A percentile compares a stretch with the other conserved stretches of the same genome.
Evolutionary conservation across 495 filamentous ascomycete species (phyloP).

Genomic region (Amorphotheca resinae): DNA sequence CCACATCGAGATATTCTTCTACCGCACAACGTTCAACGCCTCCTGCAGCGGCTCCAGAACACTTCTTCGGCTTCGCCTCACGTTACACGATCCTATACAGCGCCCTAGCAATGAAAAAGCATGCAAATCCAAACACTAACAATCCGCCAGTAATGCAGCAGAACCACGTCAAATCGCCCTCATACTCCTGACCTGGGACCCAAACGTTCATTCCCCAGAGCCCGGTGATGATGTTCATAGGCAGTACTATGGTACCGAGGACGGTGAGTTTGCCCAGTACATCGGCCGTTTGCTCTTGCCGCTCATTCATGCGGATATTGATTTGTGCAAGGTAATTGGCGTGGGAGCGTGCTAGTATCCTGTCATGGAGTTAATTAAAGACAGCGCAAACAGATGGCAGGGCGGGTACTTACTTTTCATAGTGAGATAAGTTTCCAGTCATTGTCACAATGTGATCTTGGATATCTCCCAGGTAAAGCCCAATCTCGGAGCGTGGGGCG

Average conservation of each 20-base stretch:
- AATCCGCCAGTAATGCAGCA: conserved; percentile 60
- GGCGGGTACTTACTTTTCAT: conserved; percentile 64
- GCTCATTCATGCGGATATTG: conserved; percentile 96
- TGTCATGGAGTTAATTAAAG: conserved; percentile 23
- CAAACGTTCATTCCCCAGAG: conserved; percentile 99
- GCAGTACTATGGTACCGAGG: conserved; percentile 89
- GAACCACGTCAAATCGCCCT: conserved; percentile 44
- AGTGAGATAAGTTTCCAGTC: conserved; percentile 88
- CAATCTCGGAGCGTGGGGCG: conserved; percentile 88
- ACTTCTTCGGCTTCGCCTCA: no score
- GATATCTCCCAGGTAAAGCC: conserved; percentile 90
- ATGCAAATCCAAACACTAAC: conserved; percentile 61
- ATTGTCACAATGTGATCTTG: conserved; percentile 98
- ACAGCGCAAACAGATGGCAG: not conserved
- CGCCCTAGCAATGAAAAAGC: conserved; percentile 74
- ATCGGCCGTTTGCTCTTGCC: conserved; percentile 89
- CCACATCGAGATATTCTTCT: no score
- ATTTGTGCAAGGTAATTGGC: conserved; percentile 87
- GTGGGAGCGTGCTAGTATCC: conserved; percentile 83
- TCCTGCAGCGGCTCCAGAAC: no score
- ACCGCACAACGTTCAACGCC: no score
- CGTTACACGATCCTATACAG: conserved; percentile 41
- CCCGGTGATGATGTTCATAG: conserved; percentile 97
- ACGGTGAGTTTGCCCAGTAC: conserved; percentile 92
- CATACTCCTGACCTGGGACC: conserved; percentile 72